Conservation (phyloP, 2,329 filamentous ascomycete genomes). For the Xylariaceae sp. region DNA sequence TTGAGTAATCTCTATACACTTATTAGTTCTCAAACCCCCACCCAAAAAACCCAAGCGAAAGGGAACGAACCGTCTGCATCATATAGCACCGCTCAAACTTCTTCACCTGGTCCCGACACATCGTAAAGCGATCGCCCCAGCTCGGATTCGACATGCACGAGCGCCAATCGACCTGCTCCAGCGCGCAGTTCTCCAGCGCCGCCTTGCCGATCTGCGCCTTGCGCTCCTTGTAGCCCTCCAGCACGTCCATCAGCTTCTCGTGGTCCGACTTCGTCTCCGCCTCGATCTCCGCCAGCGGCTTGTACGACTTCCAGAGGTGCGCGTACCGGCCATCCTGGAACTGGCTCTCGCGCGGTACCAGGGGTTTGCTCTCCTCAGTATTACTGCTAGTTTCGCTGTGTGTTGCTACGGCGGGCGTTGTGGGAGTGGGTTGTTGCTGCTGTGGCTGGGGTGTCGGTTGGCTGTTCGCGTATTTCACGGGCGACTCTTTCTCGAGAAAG, state of each 20-base stretch:
- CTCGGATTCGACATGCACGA: constrained; percentile 74
- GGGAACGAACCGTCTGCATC: constrained; percentile 66
- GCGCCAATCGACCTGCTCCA: constrained; percentile 78
- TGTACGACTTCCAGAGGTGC: constrained; percentile 89
- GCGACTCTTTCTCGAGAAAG: constrained; percentile 78
- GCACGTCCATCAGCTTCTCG: constrained; percentile 72
- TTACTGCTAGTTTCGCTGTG: constrained; percentile 8
- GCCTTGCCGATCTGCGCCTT: constrained; percentile 71
- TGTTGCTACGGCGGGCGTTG: neutral
- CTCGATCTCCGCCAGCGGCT: constrained; percentile 64
- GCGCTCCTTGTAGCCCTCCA: constrained; percentile 79
- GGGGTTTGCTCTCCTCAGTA: constrained; percentile 11
- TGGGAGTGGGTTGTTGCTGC: neutral
- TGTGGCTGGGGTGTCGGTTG: neutral
- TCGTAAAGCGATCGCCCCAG: constrained; percentile 62
- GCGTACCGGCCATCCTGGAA: constrained; percentile 63
- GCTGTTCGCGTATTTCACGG: constrained; percentile 55
- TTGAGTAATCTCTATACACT: constrained; percentile 69
- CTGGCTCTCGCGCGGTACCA: constrained; percentile 47
- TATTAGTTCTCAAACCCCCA: neutral
- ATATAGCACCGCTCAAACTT: constrained; percentile 82
- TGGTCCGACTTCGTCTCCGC: constrained; percentile 65
- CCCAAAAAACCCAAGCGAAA: neutral
- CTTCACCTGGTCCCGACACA: constrained; percentile 74
- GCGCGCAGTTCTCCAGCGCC: constrained; percentile 87